Percentiles rank a stretch among this genome's conserved stretches.
Evolutionary conservation across 176 grass and related monocot species (phyloP).

Genomic region (Oryza australiensis): DNA sequence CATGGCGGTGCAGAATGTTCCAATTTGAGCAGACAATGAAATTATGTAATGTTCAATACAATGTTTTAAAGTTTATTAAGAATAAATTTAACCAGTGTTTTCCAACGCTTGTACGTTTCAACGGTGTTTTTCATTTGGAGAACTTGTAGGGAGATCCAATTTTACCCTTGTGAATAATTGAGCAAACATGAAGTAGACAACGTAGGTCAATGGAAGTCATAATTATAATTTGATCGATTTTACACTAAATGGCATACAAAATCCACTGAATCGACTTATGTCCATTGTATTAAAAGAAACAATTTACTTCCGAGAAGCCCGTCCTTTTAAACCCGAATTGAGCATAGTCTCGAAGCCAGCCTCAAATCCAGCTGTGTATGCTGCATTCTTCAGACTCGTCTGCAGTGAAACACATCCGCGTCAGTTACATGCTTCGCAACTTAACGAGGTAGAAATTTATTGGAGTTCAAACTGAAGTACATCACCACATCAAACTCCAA

Average conservation of each 20-base stretch:
- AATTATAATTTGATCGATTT: background rate
- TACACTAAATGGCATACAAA: slow-evolving; percentile 9
- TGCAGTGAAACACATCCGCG: slow-evolving; percentile 44
- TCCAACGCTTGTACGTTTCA: background rate
- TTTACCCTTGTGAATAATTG: background rate
- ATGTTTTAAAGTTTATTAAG: background rate
- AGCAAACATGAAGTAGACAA: background rate
- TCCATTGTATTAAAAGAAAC: slow-evolving; percentile 19
- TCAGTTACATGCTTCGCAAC: background rate
- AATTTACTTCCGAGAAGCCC: slow-evolving; percentile 34
- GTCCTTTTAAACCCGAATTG: slow-evolving; percentile 37
- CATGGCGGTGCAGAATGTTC: background rate
- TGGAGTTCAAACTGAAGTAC: background rate
- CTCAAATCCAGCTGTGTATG: slow-evolving; percentile 60
- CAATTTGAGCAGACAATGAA: background rate
- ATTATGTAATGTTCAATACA: background rate
- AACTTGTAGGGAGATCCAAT: background rate
- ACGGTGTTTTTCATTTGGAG: background rate
- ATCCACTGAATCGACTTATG: background rate
- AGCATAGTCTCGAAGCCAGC: slow-evolving; percentile 57
- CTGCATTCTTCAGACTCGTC: slow-evolving; percentile 72
- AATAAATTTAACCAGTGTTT: background rate
- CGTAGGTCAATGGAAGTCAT: background rate
- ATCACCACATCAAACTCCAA: slow-evolving; percentile 19
- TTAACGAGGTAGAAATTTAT: background rate